Base-by-base conservation (phyloP, 169 alveolate genomes). In the Neospora caninum region DNA sequence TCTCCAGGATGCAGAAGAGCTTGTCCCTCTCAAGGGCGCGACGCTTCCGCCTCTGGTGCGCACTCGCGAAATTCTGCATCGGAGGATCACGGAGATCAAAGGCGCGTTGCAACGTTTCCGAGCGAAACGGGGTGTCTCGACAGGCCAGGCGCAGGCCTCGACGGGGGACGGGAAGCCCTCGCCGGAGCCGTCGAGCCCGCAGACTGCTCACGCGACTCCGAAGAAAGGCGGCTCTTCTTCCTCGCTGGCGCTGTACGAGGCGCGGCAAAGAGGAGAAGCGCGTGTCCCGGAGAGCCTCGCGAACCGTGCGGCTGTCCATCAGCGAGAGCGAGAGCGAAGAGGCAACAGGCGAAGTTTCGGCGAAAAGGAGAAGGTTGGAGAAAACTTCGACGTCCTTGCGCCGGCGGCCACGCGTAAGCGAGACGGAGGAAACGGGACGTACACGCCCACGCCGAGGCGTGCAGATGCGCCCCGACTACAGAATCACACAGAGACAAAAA, bases 1-100 rank as follows among this genome's bases (percentile, higher is more conserved):
- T 53, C 0, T 86, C 22, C 80, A 86, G 92, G 80, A 86, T n/a
- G 92, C 92, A 36, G 92, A 86, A 39, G 53, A 4, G 2, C 43
- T 86, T n/a, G 80, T 86, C 29, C 92, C 92, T 22, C 80, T 86
- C 49, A 86, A 86, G 45, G 70, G 80, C 34, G 92, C 92, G 53
- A 86, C 92, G 20, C 43, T n/a, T 7, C 58, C 92, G 29, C 92
- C 92, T 10, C 92, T 86, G 10, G 92, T 86, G 34, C 41, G 45
- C 45, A 86, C 45, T 1, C 92, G 92, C n/a, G 80, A 86, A 34
- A n/a, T 86, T 16, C 80, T 86, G 10, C 80, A 53, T 16, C 41
- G 80, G 34, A 20, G 80, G 1, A 53, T 86, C 80, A 53, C 92
- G 20, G 92, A 86, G 4, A 86, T 86, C 29, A 86, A 86, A 53